Evolutionary conservation across 176 grass and related monocot species (phyloP).

Genomic region (Phyllostachys edulis): DNA sequence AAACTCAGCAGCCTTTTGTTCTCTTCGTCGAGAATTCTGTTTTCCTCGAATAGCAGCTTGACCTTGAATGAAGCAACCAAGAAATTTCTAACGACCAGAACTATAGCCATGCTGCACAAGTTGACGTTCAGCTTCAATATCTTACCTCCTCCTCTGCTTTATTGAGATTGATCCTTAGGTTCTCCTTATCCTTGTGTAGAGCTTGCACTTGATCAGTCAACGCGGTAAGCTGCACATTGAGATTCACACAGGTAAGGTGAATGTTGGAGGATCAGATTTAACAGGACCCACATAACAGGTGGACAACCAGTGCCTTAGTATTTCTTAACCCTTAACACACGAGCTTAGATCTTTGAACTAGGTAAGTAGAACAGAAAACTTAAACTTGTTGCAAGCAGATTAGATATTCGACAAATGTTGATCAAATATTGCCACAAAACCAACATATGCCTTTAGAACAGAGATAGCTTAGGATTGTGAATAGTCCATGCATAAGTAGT

Average conservation of each 20-base stretch:
- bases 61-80: slow-evolving; percentile 42
- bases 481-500: neutral
- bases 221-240: slow-evolving; percentile 36
- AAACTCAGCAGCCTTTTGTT: slow-evolving; percentile 61
- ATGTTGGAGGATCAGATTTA: neutral
- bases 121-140: neutral
- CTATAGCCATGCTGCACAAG: neutral
- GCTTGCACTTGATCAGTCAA: slow-evolving; percentile 50
- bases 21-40: slow-evolving; percentile 64
- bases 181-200: slow-evolving; percentile 73
- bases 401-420: neutral
- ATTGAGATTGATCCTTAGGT: slow-evolving; percentile 63
- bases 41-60: slow-evolving; percentile 69
- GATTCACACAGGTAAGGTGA: neutral
- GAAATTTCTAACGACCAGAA: neutral
- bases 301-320: neutral
- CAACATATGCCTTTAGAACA: neutral
- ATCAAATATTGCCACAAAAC: neutral
- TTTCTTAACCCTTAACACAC: neutral
- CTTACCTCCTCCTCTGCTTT: slow-evolving; percentile 89
- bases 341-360: neutral
- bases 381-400: neutral
- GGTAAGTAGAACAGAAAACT: neutral
- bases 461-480: neutral
- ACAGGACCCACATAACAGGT: neutral